Base-by-base conservation (phyloP, 2,329 filamentous ascomycete genomes). In the Curvularia sp. region DNA sequence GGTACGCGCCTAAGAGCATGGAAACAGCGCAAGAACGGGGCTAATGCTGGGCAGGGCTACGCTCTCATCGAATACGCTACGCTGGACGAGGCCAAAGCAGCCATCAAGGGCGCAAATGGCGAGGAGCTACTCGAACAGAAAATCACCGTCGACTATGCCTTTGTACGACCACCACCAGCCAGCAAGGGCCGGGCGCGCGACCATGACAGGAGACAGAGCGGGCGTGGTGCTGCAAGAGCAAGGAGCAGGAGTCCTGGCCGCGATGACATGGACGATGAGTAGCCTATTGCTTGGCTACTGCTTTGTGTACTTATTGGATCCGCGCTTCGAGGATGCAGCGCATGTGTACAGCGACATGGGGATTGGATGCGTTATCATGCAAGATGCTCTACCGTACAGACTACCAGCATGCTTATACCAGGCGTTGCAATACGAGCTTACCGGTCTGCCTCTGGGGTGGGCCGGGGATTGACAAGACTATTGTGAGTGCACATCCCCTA, bases 61-160 rank as follows among this genome's bases (percentile, higher is more conserved):
- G 91, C 89, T 30, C 80, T 95, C 67, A 93, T 95, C 76, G 92
- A 95, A 76, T 95, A 93, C 78, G 83, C 90, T 1, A 94, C 91
- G 0, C 82, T 93, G 41, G 84, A 88, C 63, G 91, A 95, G 76
- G 91, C 91, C 13, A 86, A 89, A 63, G 89, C 89, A n/a, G 91
- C 91, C 44, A 92, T 95, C 71, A 88, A 92, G 75, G 89, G 88
- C 68, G 89, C 89, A n/a, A 86, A 95, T 76, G 83, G 87, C 62
- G 87, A 88, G 42, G 91, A 93, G 77, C 81, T 95, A 55, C 85
- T 95, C 44, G 91, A 95, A 69, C 91, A 95, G 82, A 92, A 89
- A 7, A 85, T 95, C 64, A 81, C 85, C 58, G 91, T 94, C 60
- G 91, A 95, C 79, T 95, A 93, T 78, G 92, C 91, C 1, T 95